Percentiles rank a stretch among this genome's conserved stretches.
These are phyloP conservation scores for Acanthamoeba sp. DNA, from an alignment of 208 protist genomes.

Conservation along the genomic window DNA sequence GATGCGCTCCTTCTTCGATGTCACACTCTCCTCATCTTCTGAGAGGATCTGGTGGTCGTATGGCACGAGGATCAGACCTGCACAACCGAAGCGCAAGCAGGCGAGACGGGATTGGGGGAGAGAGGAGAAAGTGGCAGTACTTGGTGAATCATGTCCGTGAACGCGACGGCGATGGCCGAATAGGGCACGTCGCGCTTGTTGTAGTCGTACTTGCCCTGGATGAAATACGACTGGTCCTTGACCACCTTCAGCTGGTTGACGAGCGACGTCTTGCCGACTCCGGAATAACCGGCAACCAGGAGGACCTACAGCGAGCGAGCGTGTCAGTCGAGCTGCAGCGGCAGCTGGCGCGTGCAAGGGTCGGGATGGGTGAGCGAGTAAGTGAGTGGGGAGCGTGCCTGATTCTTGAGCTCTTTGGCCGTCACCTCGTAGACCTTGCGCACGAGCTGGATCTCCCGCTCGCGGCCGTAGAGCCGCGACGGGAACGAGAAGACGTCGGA, in stretches of 20 bases:
- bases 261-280: conserved; percentile 60
- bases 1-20: not conserved
- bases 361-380: not conserved
- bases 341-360: not conserved
- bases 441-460: not conserved
- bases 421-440: not conserved
- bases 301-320: not conserved
- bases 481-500: conserved; percentile 68
- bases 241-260: conserved; percentile 46
- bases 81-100: not conserved
- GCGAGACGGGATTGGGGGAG: not conserved
- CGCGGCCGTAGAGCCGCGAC: conserved; percentile 22
- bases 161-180: conserved; percentile 56
- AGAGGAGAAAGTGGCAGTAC: not conserved
- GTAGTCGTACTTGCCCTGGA: conserved; percentile 70
- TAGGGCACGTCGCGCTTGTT: conserved; percentile 73
- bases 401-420: not conserved
- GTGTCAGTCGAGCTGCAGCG: not conserved
- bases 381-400: not conserved
- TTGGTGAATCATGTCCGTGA: conserved; percentile 58
- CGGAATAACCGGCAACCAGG: conserved; percentile 34
- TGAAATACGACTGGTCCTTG: conserved; percentile 61
- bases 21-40: conserved; percentile 55
- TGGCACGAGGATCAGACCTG: not conserved
- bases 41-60: conserved; percentile 23